Conservation (phyloP, 139 green algal species). For the Axilococcus clingmanii region DNA sequence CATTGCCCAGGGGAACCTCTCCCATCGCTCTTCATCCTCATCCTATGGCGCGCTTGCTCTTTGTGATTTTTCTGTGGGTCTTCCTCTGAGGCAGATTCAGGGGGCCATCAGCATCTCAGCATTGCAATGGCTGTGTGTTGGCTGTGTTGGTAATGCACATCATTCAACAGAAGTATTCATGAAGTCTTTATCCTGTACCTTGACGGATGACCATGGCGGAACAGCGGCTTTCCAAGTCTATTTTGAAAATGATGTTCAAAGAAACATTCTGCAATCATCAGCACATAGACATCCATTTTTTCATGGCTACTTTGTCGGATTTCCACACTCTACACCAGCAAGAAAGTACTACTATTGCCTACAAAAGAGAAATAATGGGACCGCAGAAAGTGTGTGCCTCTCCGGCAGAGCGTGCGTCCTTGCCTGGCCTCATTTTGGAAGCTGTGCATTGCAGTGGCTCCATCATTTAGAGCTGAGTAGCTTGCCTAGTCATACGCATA, state of each 20-base stretch:
- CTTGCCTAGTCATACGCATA: no score
- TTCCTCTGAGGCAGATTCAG: conserved; percentile 72
- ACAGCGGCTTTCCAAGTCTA: conserved; percentile 28
- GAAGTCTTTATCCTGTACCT: conserved; percentile 1
- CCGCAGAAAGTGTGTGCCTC: no score
- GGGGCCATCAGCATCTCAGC: conserved; percentile 55
- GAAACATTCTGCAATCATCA: conserved; percentile 7
- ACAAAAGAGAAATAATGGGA: no score
- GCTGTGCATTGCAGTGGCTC: no score
- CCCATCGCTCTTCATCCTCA: not conserved
- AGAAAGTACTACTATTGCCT: conserved; percentile 30
- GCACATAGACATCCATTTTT: conserved; percentile 11
- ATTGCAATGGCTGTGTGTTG: conserved; percentile 35
- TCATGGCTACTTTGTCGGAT: conserved; percentile 20
- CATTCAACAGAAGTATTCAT: conserved; percentile 5
- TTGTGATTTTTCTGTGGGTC: conserved; percentile 67
- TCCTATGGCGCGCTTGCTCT: conserved; percentile 26
- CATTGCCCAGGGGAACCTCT: not conserved
- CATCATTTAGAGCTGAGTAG: no score
- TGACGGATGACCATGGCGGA: not conserved
- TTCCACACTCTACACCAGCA: conserved; percentile 19
- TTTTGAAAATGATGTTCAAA: conserved; percentile 15
- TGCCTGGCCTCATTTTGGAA: no score
- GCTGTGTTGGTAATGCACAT: not conserved
- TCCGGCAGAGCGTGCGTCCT: no score